Base-by-base conservation (phyloP, 2,329 filamentous ascomycete species). In the Aurifilum marmelostoma region DNA sequence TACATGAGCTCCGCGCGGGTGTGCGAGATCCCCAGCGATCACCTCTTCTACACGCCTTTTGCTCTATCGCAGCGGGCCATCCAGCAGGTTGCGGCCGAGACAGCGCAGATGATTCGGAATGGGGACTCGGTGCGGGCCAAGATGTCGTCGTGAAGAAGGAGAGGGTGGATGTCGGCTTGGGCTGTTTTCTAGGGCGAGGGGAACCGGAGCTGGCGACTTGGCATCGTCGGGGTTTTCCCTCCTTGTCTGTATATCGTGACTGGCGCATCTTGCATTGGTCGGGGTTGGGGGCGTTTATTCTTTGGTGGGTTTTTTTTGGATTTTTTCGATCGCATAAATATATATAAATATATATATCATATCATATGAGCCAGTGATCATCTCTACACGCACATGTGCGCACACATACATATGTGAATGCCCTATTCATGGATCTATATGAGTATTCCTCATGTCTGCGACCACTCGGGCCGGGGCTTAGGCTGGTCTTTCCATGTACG, bases 1-100 rank as follows among this genome's bases (percentile, higher is more conserved):
- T 66, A 66, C 41, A n/a, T 39, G 27, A 73, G 54, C 21, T 52
- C 66, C 41, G 63, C 63, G 34, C 68, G 73, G 3, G 67, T 79
- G 34, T 88, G 86, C 73, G 75, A 80, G 2, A 73, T 75, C 3
- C 83, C 83, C 1, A 76, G 83, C 18, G 78, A 83, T 16, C 83
- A 85, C 69, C 77, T 89, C 2, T 88, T 87, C 74, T 84, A 82
- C 75, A 84, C 85, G 63, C 78, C 80, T 0, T 87, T 86, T 56
- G 83, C 79, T 0, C 76, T 88, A 4, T 78, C 78, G 18, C 71
- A 72, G 52, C 74, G 76, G 29, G 81, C 79, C 21, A 80, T 82
- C 4, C 67, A 72, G 67, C 61, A 65, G 37, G 61, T 71, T 16
- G 70, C 70, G 27, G 18, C 21, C 18, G 58, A 71, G 66, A 61